These are phyloP conservation scores for Aspergillus melleus DNA, from an alignment of 2,329 filamentous ascomycete species.

Conservation along the genomic window DNA sequence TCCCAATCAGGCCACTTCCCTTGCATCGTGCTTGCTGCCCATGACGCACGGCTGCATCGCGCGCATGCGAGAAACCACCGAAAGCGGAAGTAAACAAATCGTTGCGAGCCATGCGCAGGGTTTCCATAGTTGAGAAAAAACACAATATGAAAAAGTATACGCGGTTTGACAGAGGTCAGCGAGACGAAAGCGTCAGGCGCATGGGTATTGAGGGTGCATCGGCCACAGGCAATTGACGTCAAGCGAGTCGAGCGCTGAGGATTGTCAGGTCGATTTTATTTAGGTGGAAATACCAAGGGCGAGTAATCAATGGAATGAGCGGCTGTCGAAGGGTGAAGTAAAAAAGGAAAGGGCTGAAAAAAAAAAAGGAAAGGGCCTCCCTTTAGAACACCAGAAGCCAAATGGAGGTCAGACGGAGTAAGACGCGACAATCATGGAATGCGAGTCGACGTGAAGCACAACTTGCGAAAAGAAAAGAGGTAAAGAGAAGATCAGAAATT, in stretches of 20 bases:
- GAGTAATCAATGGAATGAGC: neutral
- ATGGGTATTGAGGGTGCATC: slow-evolving; percentile 12
- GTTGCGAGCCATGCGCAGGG: slow-evolving; percentile 9
- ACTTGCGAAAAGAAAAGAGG: neutral
- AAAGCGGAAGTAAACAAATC: neutral
- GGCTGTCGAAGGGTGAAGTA: neutral
- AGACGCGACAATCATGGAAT: neutral
- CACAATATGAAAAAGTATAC: neutral
- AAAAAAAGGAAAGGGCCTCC: neutral
- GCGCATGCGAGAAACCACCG: neutral
- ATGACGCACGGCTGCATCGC: neutral
- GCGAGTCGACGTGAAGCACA: neutral
- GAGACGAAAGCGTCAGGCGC: slow-evolving; percentile 11
- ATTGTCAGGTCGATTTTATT: neutral
- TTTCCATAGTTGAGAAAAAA: slow-evolving; percentile 16
- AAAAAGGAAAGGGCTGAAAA: neutral
- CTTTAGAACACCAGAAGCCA: neutral
- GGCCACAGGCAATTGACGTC: slow-evolving; percentile 1
- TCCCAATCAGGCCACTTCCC: neutral
- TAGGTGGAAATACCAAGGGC: neutral
- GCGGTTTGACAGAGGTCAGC: slow-evolving; percentile 5
- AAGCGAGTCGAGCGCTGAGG: neutral
- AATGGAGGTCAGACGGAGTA: slow-evolving; percentile 4
- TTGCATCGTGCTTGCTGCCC: neutral
- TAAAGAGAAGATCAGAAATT: neutral